Evolutionary conservation across 306 rosid species (phyloP).

Genomic region (Alnus rubra): DNA sequence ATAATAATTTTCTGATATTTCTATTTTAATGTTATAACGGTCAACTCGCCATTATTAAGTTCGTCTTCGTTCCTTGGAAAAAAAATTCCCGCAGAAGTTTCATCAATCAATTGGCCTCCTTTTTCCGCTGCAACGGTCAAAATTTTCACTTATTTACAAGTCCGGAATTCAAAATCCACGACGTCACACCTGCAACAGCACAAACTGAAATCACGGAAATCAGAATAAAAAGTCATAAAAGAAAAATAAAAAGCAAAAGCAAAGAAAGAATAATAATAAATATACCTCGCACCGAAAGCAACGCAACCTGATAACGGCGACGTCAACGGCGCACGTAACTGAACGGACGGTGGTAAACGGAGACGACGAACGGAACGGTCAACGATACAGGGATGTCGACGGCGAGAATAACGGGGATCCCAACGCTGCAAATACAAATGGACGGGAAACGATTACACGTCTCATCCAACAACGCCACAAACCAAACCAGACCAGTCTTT

Average conservation of each 20-base stretch:
- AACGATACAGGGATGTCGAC: constrained; percentile 26
- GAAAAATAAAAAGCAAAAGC: not conserved
- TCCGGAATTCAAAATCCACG: not conserved
- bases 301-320: constrained; percentile 29
- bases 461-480: constrained; percentile 5
- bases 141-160: not conserved
- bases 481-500: not conserved
- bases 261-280: not conserved
- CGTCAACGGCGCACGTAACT: constrained; percentile 28
- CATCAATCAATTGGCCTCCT: not conserved
- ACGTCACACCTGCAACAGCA: constrained; percentile 22
- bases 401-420: constrained; percentile 30
- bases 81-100: not conserved
- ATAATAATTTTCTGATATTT: no score
- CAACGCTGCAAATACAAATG: constrained; percentile 38
- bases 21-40: no score
- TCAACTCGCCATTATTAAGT: no score
- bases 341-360: constrained; percentile 9
- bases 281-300: constrained; percentile 44
- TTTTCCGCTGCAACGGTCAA: not conserved
- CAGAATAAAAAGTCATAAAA: not conserved
- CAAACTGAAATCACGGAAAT: not conserved
- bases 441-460: constrained; percentile 24
- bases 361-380: constrained; percentile 7
- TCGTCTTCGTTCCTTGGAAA: not conserved